phyloP scores from a whole-genome alignment of 2,329 filamentous ascomycete genomes.

The Metarhizium brunneum region DNA sequence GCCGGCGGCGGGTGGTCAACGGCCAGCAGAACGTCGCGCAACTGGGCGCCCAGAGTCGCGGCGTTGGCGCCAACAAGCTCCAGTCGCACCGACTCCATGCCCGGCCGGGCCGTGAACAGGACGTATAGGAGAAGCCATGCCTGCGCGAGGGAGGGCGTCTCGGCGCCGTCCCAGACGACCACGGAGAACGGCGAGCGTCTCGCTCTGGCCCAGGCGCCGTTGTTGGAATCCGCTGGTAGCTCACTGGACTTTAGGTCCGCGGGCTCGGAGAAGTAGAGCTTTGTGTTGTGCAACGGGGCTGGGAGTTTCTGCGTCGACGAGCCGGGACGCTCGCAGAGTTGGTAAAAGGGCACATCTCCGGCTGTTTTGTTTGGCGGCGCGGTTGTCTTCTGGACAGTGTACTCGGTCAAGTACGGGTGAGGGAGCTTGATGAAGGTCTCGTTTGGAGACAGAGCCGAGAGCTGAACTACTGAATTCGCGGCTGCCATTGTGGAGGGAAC shows the following conservation, averaged over 20 bases:
- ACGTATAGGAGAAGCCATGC: conserved; percentile 44
- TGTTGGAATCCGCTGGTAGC: conserved; percentile 40
- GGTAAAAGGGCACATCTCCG: conserved; percentile 20
- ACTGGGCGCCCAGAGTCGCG: conserved; percentile 26
- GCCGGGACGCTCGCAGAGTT: conserved; percentile 21
- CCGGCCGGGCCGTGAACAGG: conserved; percentile 40
- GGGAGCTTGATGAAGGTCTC: conserved; percentile 38
- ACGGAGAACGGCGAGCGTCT: conserved; percentile 39
- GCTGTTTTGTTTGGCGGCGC: conserved; percentile 10
- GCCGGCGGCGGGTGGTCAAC: conserved; percentile 35
- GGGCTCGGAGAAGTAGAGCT: conserved; percentile 36
- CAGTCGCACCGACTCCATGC: conserved; percentile 39
- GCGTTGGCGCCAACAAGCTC: conserved; percentile 30
- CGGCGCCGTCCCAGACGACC: conserved; percentile 31
- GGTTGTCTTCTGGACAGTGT: conserved; percentile 26
- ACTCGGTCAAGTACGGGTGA: conserved; percentile 39
- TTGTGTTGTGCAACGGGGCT: conserved; percentile 21
- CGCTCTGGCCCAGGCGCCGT: conserved; percentile 48
- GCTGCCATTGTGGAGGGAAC: conserved; percentile 11
- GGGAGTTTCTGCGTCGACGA: conserved; percentile 18
- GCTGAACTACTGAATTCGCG: conserved; percentile 11
- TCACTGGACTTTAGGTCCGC: conserved; percentile 39
- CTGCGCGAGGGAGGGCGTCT: conserved; percentile 37
- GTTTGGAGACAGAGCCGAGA: conserved; percentile 19
- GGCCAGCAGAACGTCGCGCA: conserved; percentile 38